phyloP scores from a whole-genome alignment of 2,329 filamentous ascomycete species.

The Trichoderma hamatum region DNA sequence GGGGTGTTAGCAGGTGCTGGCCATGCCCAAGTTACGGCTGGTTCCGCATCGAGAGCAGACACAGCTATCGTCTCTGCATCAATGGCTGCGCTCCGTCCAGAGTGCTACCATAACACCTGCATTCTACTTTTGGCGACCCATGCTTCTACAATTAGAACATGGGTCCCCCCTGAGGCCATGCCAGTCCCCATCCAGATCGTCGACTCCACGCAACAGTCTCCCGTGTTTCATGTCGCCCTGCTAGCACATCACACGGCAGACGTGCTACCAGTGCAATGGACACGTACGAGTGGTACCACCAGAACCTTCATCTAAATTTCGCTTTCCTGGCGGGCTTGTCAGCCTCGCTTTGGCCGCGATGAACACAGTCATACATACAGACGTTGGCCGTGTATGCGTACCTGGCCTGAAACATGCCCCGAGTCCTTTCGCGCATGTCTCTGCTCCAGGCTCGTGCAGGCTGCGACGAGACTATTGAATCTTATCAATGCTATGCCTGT shows the following conservation, averaged over 20 bases:
- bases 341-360: background rate
- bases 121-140: background rate
- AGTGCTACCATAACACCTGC: background rate
- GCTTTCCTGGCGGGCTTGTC: background rate
- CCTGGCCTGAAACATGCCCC: background rate
- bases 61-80: background rate
- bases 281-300: background rate
- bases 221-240: conserved; percentile 28
- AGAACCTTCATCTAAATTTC: conserved; percentile 7
- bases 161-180: background rate
- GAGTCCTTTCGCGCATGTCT: background rate
- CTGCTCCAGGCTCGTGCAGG: background rate
- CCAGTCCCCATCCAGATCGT: conserved; percentile 25
- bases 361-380: background rate
- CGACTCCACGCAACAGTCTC: conserved; percentile 23
- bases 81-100: background rate
- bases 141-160: background rate
- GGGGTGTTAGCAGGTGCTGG: background rate
- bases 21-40: background rate
- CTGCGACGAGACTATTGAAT: conserved; percentile 6
- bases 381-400: background rate
- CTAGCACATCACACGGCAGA: conserved; percentile 16
- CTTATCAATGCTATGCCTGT: conserved; percentile 3
- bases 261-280: background rate
- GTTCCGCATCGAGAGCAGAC: background rate